Evolutionary conservation across 345 rosid genomes (phyloP).

Genomic region (Isatis tinctoria): DNA sequence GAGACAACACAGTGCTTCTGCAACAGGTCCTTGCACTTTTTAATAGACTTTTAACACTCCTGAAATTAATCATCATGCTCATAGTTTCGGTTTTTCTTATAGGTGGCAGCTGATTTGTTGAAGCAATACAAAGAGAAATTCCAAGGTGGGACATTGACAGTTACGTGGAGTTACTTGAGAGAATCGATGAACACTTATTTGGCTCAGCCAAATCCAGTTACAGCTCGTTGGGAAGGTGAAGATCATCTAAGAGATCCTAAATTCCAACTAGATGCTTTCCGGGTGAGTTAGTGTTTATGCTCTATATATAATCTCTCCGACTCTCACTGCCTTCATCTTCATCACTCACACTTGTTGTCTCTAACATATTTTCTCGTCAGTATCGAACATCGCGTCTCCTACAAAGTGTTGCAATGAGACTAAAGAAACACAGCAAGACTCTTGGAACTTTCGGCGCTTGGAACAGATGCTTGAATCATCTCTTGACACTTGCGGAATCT

Average conservation of each 20-base stretch:
- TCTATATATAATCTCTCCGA: background rate
- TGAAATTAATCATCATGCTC: background rate
- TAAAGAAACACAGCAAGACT: conserved; percentile 70
- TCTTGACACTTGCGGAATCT: conserved; percentile 92
- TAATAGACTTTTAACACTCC: conserved; percentile 8
- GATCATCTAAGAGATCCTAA: conserved; percentile 91
- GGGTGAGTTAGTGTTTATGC: conserved; percentile 55
- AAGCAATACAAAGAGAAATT: conserved; percentile 90
- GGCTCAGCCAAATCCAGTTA: conserved; percentile 95
- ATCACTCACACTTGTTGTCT: background rate
- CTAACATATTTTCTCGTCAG: conserved; percentile 39
- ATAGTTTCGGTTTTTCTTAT: conserved; percentile 20
- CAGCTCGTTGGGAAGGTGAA: conserved; percentile 91
- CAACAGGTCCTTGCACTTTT: conserved; percentile 53
- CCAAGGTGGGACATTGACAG: conserved; percentile 86
- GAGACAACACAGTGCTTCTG: conserved; percentile 97
- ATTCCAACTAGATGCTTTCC: conserved; percentile 93
- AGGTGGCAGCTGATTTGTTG: conserved; percentile 92
- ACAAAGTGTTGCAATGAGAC: conserved; percentile 79
- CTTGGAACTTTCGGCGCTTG: conserved; percentile 96
- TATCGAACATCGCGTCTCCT: conserved; percentile 93
- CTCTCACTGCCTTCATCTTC: background rate
- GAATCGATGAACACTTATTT: conserved; percentile 90
- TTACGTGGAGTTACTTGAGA: conserved; percentile 91
- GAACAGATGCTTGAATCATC: conserved; percentile 99